Evolutionary conservation across 257 asterid species (phyloP).

Genomic region (Euphrasia confusa): DNA sequence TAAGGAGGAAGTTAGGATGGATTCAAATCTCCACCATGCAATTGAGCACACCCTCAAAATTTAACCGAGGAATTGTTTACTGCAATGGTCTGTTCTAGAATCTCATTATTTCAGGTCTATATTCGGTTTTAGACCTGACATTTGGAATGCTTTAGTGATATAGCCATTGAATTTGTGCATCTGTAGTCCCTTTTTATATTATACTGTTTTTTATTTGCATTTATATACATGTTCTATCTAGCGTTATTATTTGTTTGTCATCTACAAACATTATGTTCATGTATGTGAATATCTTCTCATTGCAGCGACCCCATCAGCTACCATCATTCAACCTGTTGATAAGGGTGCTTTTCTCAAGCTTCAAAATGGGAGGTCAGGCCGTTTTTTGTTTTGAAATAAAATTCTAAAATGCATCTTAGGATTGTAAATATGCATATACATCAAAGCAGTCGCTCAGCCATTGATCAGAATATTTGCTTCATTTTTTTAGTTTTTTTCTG

Average conservation of each 20-base stretch:
- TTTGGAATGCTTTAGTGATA: constrained; percentile 30
- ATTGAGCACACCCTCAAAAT: constrained; percentile 54
- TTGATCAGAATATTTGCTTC: not conserved
- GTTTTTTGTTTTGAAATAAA: not conserved
- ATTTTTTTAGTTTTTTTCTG: not conserved
- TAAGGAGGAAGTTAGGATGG: constrained; percentile 75
- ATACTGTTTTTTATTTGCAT: constrained; percentile 5
- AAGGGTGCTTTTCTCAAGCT: constrained; percentile 80
- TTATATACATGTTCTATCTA: constrained; percentile 1
- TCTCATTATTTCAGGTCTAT: constrained; percentile 75
- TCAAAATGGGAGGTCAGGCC: constrained; percentile 88
- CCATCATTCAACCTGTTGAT: constrained; percentile 48
- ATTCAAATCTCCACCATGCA: constrained; percentile 70
- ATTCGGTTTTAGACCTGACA: constrained; percentile 49
- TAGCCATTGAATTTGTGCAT: constrained; percentile 28
- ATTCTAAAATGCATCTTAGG: constrained; percentile 7
- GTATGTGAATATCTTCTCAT: constrained; percentile 27
- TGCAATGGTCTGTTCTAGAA: constrained; percentile 99
- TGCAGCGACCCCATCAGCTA: constrained; percentile 70
- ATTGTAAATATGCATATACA: constrained; percentile 15
- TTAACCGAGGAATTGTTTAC: constrained; percentile 60
- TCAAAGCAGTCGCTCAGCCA: not conserved
- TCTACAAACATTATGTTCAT: constrained; percentile 23
- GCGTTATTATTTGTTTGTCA: constrained; percentile 12
- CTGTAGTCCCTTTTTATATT: not conserved